Evolutionary conservation across 306 rosid genomes (phyloP).

Genomic region (Prinsepia uniflora): DNA sequence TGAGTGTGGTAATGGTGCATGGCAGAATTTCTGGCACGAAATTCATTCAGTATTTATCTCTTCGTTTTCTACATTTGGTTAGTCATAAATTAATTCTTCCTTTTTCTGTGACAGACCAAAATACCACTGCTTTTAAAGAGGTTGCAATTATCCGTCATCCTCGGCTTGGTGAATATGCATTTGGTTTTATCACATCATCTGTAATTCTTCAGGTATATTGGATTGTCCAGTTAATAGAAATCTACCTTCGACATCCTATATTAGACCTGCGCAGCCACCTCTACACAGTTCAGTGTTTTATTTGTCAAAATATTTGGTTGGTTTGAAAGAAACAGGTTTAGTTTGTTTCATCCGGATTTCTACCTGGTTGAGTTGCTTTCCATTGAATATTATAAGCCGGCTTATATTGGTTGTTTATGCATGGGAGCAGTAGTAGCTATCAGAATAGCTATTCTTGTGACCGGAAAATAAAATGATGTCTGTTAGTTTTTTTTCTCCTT

Average conservation of each 20-base stretch:
- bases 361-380: neutral
- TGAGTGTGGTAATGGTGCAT: neutral
- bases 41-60: neutral
- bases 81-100: neutral
- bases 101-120: constrained; percentile 37
- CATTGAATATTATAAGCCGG: neutral
- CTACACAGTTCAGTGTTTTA: neutral
- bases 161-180: constrained; percentile 50
- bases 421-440: neutral
- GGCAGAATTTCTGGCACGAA: neutral
- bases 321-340: neutral
- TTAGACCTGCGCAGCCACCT: neutral
- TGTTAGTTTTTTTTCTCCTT: neutral
- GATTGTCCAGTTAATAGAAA: neutral
- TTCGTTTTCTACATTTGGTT: neutral
- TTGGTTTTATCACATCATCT: constrained; percentile 52
- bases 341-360: neutral
- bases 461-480: neutral
- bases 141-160: constrained; percentile 58
- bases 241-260: neutral
- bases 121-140: constrained; percentile 53
- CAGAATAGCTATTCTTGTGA: neutral
- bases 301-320: neutral
- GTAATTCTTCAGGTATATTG: constrained; percentile 46
- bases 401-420: neutral